phyloP scores from a whole-genome alignment of 768 basidiomycete species.

The Gelatoporia subvermispora region DNA sequence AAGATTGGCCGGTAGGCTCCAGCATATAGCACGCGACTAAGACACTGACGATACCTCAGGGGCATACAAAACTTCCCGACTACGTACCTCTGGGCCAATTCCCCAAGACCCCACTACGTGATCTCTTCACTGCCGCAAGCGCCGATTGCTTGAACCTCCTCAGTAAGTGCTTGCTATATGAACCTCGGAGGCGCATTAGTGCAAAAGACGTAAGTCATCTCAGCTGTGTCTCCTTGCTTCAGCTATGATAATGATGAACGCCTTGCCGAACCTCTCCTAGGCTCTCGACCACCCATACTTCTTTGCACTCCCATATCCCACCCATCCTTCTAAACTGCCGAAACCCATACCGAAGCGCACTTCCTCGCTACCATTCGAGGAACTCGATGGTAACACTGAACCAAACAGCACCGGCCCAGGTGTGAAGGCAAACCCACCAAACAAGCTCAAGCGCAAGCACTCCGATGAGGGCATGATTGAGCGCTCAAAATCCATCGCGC shows the following conservation, averaged over 20 bases:
- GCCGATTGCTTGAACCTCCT: conserved; percentile 82
- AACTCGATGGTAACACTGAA: conserved; percentile 72
- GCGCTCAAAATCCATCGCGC: conserved; percentile 53
- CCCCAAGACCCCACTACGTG: conserved; percentile 74
- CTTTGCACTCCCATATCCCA: conserved; percentile 77
- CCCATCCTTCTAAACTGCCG: conserved; percentile 85
- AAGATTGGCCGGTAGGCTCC: conserved; percentile 87
- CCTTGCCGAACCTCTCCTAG: conserved; percentile 32
- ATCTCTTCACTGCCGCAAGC: conserved; percentile 88
- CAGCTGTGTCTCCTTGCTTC: neutral
- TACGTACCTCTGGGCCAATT: conserved; percentile 85
- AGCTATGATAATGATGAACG: neutral
- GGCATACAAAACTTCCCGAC: conserved; percentile 86
- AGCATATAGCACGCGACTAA: neutral
- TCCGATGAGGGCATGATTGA: conserved; percentile 44
- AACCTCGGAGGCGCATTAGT: conserved; percentile 77
- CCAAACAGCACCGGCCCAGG: conserved; percentile 43
- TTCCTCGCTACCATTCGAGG: conserved; percentile 59
- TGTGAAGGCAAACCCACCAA: conserved; percentile 46
- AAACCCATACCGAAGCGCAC: conserved; percentile 50
- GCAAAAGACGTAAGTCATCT: conserved; percentile 65
- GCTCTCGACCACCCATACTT: conserved; percentile 88
- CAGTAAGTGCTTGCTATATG: conserved; percentile 73
- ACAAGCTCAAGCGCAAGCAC: conserved; percentile 66
- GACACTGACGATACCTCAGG: conserved; percentile 40